Evolutionary conservation across 495 filamentous ascomycete genomes (phyloP).

Genomic region (Lepidopterella palustris): DNA sequence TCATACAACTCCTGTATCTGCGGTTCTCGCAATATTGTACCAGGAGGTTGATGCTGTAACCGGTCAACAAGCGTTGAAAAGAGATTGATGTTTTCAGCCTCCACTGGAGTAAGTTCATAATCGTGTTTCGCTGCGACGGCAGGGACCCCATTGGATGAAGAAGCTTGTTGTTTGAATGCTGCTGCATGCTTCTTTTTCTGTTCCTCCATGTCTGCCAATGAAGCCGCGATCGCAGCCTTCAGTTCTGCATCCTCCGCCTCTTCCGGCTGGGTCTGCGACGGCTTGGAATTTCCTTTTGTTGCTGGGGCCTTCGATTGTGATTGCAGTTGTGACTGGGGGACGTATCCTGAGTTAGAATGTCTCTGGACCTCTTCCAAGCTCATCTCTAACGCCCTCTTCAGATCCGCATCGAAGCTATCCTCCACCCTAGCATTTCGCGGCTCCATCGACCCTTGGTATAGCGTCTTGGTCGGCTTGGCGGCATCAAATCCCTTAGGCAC

Average conservation of each 20-base stretch:
- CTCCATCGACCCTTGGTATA: slow-evolving; percentile 62
- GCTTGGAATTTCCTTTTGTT: slow-evolving; percentile 38
- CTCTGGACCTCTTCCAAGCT: slow-evolving; percentile 87
- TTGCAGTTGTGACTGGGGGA: slow-evolving; percentile 51
- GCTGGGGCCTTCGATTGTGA: slow-evolving; percentile 36
- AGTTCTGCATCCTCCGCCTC: slow-evolving; percentile 90
- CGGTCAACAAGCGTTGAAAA: slow-evolving; percentile 93
- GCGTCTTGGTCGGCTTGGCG: slow-evolving; percentile 46
- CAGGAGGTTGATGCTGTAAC: slow-evolving; percentile 88
- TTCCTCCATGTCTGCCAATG: slow-evolving; percentile 95
- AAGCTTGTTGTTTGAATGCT: slow-evolving; percentile 65
- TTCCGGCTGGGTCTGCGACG: slow-evolving; percentile 36
- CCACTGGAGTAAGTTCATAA: slow-evolving; percentile 88
- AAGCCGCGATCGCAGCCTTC: slow-evolving; percentile 93
- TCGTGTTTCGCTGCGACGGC: slow-evolving; percentile 63
- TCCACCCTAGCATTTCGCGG: slow-evolving; percentile 78
- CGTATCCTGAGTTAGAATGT: slow-evolving; percentile 57
- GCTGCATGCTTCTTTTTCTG: slow-evolving; percentile 88
- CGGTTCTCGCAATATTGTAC: slow-evolving; percentile 88
- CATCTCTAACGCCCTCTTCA: slow-evolving; percentile 90
- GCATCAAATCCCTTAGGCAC: slow-evolving; percentile 37
- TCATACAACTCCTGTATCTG: slow-evolving; percentile 98
- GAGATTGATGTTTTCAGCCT: slow-evolving; percentile 95
- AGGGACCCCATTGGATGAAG: slow-evolving; percentile 38
- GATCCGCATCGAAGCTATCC: slow-evolving; percentile 89